A percentile compares a stretch with the other conserved stretches of the same genome.
phyloP scores from a whole-genome alignment of 75 land plant genomes.

The Adiantum capillusveneris region DNA sequence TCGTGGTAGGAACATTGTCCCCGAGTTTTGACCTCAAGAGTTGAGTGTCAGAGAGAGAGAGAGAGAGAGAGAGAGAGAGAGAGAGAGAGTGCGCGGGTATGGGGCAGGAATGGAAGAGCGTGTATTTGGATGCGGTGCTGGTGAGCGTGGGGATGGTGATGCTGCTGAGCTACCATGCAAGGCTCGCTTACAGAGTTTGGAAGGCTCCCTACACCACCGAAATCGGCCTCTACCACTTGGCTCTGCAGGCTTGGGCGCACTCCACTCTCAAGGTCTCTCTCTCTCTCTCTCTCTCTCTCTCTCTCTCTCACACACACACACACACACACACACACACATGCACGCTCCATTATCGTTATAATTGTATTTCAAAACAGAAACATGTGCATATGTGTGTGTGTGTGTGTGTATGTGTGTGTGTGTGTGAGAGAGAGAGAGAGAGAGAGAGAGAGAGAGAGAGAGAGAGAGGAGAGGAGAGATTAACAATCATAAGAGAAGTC shows the following conservation, averaged over 20 bases:
- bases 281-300: too few species aligned
- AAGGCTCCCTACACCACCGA: background rate
- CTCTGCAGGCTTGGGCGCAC: background rate
- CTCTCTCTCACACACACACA: too few species aligned
- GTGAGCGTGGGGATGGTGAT: background rate
- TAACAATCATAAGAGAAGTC: background rate
- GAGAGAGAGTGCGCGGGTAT: background rate
- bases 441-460: slow-evolving; percentile 1
- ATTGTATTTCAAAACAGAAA: too few species aligned
- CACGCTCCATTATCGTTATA: too few species aligned
- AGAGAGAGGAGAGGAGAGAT: background rate
- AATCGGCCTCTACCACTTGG: background rate
- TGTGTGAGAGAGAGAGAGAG: too few species aligned
- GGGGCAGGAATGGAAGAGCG: background rate
- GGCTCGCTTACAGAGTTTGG: background rate
- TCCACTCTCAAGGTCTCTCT: background rate
- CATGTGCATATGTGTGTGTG: too few species aligned
- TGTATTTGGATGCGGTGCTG: slow-evolving; percentile 1
- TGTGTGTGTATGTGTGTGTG: too few species aligned
- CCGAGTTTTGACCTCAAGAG: too few species aligned
- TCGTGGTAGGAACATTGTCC: too few species aligned
- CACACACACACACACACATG: too few species aligned
- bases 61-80: slow-evolving; percentile 6
- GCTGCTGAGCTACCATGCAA: background rate
- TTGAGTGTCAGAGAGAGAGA: slow-evolving; percentile 7